Evolutionary conservation across 257 asterid species (phyloP), one percentile per base, ranked within the genome.

Genomic region (Solanum pinnatisectum): DNA sequence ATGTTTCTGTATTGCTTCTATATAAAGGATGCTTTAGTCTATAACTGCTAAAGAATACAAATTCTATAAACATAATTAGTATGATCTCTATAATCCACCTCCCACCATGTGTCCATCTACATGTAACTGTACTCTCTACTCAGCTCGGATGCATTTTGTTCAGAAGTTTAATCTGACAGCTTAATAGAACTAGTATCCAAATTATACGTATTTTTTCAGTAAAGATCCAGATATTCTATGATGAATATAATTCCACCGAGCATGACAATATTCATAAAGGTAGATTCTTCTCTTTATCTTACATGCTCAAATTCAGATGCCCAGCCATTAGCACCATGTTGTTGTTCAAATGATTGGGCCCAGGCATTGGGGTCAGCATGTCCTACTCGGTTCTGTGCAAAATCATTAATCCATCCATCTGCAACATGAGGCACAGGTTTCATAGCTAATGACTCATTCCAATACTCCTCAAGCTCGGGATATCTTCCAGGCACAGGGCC

Each of bases 301-400:
- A 96, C 99, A 90, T 92, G 97, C 89, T 97, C 98, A 93, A 94
- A 97, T 90, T 97, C 99, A 91, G 99, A 94, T 84, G 97, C 99
- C 99, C 99, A 97, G 39, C 98, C 98, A 89, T 92, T 97, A 68
- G 97, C 92, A 85, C 98, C 96, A 90, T 96, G 98, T 84, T 97
- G 95, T 85, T 92, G 94, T 91, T 96, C 98, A 92, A 96, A 96
- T 91, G 99, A 94, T 89, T 91, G 98, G 91, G 87, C 95, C 99
- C 99, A 97, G 89, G 89, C 86, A 79, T 90, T 95, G 87, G 99
- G 98, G 86, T 94, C 93, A 81, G 93, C 94, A 91, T 35, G 98
- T 49, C 92, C 93, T 76, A 88, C 87, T 79, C 83, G 95, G 87
- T 87, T 94, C 88, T 92, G 97, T 10, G 93, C 12, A 88, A 97